Evolutionary conservation across 2,329 filamentous ascomycete genomes (phyloP), one percentile per base, ranked within the genome.

Genomic region (Fusarium ramigenum): DNA sequence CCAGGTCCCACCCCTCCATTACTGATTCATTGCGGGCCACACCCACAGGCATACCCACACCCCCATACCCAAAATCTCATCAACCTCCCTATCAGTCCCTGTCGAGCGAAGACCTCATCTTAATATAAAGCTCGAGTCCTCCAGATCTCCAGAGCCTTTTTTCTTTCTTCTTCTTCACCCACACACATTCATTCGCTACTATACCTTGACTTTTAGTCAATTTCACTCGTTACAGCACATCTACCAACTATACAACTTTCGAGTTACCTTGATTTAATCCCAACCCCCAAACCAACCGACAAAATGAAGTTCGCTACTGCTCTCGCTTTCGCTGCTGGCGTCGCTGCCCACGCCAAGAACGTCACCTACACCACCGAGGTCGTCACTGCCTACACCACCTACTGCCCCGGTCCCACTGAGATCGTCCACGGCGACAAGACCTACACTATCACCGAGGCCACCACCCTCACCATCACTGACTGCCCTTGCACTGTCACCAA

Each of bases 381-480:
- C 75, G 88, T 93, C 74, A 90, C 89, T 66, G 83, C 85, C 66
- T 89, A 89, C 85, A 90, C 88, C 84, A 94, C 92, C 80, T 93
- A 87, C 89, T 94, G 93, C 90, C 91, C 92, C 28, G 85, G 80
- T 75, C 82, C 92, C 74, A 93, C 92, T 77, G 82, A 85, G 77
- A 83, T 93, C 83, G 88, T 87, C 79, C 86, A 92, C 84, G 88
- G 87, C 80, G 85, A 83, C 83, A 85, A 87, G 82, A 93, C 91
- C 84, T 93, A 92, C 87, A 92, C 88, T 78, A 85, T 94, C 83
- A 90, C 90, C 74, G 85, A 87, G 84, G 88, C 91, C 80, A 91
- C 90, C 81, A 91, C 90, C 81, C 83, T 93, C 82, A 93, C 91
- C 85, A 89, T 93, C 87, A 89, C 89, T 78, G 86, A 92, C 87